Conservation (phyloP, 2,329 filamentous ascomycete genomes). For the Alternaria novae-zelandiae region DNA sequence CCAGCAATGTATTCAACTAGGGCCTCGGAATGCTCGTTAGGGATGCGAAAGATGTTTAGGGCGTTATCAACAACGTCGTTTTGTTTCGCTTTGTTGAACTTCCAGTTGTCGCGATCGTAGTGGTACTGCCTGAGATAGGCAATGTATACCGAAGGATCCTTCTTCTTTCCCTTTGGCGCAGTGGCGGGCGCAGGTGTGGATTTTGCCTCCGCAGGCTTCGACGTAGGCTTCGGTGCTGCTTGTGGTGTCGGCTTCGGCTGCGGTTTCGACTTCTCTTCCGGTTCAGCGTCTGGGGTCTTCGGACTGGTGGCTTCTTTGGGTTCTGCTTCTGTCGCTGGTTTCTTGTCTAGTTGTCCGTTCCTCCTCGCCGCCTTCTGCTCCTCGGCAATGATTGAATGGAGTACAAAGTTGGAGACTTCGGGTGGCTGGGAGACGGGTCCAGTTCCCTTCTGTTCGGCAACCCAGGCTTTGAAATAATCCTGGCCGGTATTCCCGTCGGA, state of each 20-base stretch:
- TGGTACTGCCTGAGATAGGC: slow-evolving; percentile 80
- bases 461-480: slow-evolving; percentile 60
- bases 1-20: slow-evolving; percentile 81
- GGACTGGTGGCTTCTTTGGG: slow-evolving; percentile 7
- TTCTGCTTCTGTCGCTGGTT: slow-evolving; percentile 10
- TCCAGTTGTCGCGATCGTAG: slow-evolving; percentile 75
- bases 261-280: neutral
- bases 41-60: slow-evolving; percentile 74
- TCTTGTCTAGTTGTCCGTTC: slow-evolving; percentile 23
- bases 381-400: slow-evolving; percentile 24
- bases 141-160: slow-evolving; percentile 69
- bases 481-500: slow-evolving; percentile 63
- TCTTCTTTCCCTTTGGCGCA: slow-evolving; percentile 40
- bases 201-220: neutral
- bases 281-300: neutral
- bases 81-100: slow-evolving; percentile 95
- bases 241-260: slow-evolving; percentile 1
- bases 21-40: slow-evolving; percentile 69
- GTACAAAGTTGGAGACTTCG: slow-evolving; percentile 34
- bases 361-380: slow-evolving; percentile 23
- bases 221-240: neutral
- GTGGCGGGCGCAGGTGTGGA: neutral
- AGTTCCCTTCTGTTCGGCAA: slow-evolving; percentile 39
- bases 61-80: slow-evolving; percentile 83
- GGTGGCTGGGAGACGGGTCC: slow-evolving; percentile 28